Evolutionary conservation across 768 basidiomycete species (phyloP).

Genomic region (Hypholoma fasciculare): DNA sequence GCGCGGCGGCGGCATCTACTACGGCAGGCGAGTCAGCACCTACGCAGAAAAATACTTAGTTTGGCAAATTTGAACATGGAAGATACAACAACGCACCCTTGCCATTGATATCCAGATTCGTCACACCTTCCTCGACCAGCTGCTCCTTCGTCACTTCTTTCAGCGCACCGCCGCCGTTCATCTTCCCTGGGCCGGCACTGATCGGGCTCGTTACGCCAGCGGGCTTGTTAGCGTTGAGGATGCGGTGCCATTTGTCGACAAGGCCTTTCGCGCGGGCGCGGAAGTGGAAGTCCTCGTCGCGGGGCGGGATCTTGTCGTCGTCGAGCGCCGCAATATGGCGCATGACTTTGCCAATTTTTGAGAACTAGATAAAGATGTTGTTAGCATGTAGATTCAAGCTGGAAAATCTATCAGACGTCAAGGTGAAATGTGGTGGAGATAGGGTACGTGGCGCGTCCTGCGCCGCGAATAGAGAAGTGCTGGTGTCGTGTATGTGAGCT

Average conservation of each 20-base stretch:
- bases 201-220: slow-evolving; percentile 4
- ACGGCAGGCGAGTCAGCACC: slow-evolving; percentile 2
- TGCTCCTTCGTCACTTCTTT: slow-evolving; percentile 10
- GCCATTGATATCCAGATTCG: slow-evolving; percentile 36
- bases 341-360: slow-evolving; percentile 87
- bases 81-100: slow-evolving; percentile 13
- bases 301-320: slow-evolving; percentile 59
- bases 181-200: slow-evolving; percentile 2
- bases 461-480: too few relatives aligned
- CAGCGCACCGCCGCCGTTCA: background rate
- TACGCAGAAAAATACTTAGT: background rate
- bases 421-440: too few relatives aligned
- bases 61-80: background rate
- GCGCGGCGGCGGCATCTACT: background rate
- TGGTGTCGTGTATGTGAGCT: too few relatives aligned
- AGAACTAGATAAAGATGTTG: slow-evolving; percentile 46
- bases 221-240: slow-evolving; percentile 41
- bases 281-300: slow-evolving; percentile 66
- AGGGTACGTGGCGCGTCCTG: too few relatives aligned
- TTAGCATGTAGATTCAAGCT: background rate
- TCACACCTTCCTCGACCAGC: slow-evolving; percentile 27
- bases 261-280: slow-evolving; percentile 67
- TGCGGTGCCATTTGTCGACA: slow-evolving; percentile 68
- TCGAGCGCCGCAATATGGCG: slow-evolving; percentile 71
- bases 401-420: too few relatives aligned